Base-by-base conservation (phyloP, 2,329 filamentous ascomycete genomes). In the Bimuria novae-zelandiae region DNA sequence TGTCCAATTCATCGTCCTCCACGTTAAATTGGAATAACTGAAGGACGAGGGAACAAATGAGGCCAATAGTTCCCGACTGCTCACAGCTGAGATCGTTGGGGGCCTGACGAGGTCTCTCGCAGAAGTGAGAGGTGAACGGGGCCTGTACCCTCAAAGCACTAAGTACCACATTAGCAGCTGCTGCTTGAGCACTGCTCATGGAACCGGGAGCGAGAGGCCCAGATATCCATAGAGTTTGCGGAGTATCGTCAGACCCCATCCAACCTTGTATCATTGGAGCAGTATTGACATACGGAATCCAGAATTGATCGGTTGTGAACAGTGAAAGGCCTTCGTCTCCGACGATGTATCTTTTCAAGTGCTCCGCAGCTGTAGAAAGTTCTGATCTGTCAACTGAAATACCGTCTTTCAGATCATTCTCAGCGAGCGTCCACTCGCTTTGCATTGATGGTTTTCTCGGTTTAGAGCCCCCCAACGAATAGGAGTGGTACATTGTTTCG, bases 41-140 rank as follows among this genome's bases (percentile, higher is more conserved):
- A 11, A 27, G n/a, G 14, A 41, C 27, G 22, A 41, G 21, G 27
- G 39, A 41, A n/a, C 27, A 27, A 2, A 41, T 12, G 25, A 41
- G 39, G 11, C 39, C 39, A 14, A 27, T 27, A 10, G 27, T 17
- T 14, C 39, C 39, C 25, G 39, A 16, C 14, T 41, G 39, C 14
- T 41, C 39, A 16, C 39, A 41, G 10, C 6, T 41, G 21, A 41
- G 22, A 27, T 11, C 14, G 4, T 41, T 10, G 19, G 14, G 14
- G 16, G 21, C 16, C 41, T 41, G 44, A 7, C 46, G 37, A n/a
- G 53, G 51, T 25, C 55, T 51, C 23, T 42, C 36, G 16, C 55
- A 60, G 41, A 62, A 62, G 39, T 62, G 57, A 3, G 59, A 62
- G 30, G 59, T 52, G 12, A 62, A 39, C 5, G 61, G 57, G 7